Conservation (phyloP, 768 basidiomycete species). For the Boletus rex-veris region DNA sequence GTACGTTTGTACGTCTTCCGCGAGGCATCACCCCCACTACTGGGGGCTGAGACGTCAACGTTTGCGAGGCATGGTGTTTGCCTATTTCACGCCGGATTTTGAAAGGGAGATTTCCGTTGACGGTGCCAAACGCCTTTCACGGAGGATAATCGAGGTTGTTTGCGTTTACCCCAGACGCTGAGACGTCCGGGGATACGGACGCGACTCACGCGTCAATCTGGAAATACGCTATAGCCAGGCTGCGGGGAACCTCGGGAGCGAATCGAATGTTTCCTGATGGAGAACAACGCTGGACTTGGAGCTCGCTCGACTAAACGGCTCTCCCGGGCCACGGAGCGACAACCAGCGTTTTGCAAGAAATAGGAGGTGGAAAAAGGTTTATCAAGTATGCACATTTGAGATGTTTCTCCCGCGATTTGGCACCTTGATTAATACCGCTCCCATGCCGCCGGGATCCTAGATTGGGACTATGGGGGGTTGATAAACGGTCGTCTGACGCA, state of each 20-base stretch:
- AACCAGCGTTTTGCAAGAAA: not conserved
- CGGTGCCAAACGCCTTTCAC: not conserved
- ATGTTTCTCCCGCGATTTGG: not conserved
- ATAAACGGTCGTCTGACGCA: not conserved
- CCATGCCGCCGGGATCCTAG: not conserved
- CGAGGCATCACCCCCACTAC: no score
- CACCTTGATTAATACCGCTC: constrained; percentile 1
- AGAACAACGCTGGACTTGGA: no score
- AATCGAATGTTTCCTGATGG: not conserved
- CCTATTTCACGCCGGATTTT: not conserved
- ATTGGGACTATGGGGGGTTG: not conserved
- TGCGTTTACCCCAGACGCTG: constrained; percentile 3
- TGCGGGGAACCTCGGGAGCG: not conserved
- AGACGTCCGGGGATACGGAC: not conserved
- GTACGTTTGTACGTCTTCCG: no score
- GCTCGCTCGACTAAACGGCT: not conserved
- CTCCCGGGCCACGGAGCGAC: not conserved
- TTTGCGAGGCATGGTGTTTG: not conserved
- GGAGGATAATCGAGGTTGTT: not conserved
- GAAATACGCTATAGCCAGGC: not conserved
- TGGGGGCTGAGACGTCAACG: not conserved
- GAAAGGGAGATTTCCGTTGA: constrained; percentile 1
- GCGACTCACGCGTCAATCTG: not conserved
- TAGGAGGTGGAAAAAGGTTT: not conserved
- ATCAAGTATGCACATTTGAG: not conserved